Evolutionary conservation across 2,329 filamentous ascomycete genomes (phyloP).

Genomic region (Ophiostoma ips): DNA sequence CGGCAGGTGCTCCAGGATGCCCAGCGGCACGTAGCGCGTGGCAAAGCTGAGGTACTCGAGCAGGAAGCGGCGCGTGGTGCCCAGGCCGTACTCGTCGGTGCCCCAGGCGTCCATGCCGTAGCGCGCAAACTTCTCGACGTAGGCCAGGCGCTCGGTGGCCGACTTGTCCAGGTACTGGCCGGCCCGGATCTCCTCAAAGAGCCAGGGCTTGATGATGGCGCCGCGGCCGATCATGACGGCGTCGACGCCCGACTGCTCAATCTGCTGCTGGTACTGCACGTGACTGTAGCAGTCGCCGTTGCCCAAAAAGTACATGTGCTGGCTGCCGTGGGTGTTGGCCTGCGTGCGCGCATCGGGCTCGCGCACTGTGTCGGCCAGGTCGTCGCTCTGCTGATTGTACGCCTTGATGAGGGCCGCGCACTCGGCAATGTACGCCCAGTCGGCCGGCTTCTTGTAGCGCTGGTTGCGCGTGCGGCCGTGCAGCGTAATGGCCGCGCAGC

Average conservation of each 20-base stretch:
- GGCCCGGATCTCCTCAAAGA: constrained; percentile 89
- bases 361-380: constrained; percentile 57
- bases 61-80: constrained; percentile 79
- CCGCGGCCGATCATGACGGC: constrained; percentile 96
- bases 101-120: constrained; percentile 94
- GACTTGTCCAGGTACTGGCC: constrained; percentile 95
- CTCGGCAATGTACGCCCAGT: constrained; percentile 90
- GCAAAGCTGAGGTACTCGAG: constrained; percentile 94
- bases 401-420: constrained; percentile 72
- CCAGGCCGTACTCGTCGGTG: constrained; percentile 84
- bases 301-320: constrained; percentile 75
- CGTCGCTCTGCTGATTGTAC: constrained; percentile 56
- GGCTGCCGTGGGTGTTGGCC: constrained; percentile 46
- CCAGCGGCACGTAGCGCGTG: constrained; percentile 80
- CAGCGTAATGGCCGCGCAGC: constrained; percentile 87
- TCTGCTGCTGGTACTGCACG: constrained; percentile 66
- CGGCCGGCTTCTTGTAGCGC: constrained; percentile 80
- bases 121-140: constrained; percentile 78
- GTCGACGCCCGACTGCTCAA: constrained; percentile 69
- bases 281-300: constrained; percentile 97
- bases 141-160: constrained; percentile 67
- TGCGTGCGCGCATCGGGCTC: constrained; percentile 66
- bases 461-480: constrained; percentile 91
- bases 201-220: constrained; percentile 92
- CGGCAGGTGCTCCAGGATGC: constrained; percentile 75